Percentiles rank a stretch among this genome's conserved stretches.
phyloP scores from a whole-genome alignment of 345 rosid genomes.

The Passiflora organensis region DNA sequence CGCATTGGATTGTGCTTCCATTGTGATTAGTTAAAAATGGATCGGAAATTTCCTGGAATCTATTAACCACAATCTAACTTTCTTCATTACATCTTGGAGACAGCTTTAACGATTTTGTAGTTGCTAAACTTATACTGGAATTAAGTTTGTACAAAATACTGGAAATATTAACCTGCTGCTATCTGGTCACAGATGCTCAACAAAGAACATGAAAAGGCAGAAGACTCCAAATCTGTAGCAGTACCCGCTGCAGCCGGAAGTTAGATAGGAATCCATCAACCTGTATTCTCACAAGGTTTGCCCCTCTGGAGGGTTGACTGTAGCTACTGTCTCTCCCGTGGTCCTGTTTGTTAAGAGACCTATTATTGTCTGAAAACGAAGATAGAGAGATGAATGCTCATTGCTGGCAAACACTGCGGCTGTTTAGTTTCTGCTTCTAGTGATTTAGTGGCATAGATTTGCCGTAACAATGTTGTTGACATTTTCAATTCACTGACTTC shows the following conservation, averaged over 20 bases:
- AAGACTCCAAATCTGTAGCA: conserved; percentile 64
- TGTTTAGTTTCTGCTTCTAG: not conserved
- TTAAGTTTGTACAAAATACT: no score
- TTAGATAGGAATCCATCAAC: no score
- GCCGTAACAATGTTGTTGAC: not conserved
- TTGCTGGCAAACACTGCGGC: not conserved
- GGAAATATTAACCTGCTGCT: no score
- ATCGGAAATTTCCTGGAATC: no score
- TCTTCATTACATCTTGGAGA: no score
- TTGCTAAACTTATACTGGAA: no score
- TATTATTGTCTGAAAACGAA: not conserved
- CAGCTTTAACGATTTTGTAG: no score
- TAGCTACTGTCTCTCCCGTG: no score
- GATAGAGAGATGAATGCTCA: not conserved
- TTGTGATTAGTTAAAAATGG: no score
- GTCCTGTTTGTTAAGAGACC: not conserved
- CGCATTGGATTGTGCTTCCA: no score
- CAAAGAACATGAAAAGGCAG: conserved; percentile 86
- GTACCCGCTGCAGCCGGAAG: conserved; percentile 44
- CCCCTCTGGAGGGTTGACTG: not conserved
- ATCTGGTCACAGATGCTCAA: conserved; percentile 87
- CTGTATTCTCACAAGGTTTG: no score
- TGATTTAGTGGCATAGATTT: not conserved
- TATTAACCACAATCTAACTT: no score
- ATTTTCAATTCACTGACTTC: not conserved